Percentiles rank a stretch among this genome's conserved stretches.
phyloP scores from a whole-genome alignment of 805 yeast genomes.

The Lipomyces chichibuensis region DNA sequence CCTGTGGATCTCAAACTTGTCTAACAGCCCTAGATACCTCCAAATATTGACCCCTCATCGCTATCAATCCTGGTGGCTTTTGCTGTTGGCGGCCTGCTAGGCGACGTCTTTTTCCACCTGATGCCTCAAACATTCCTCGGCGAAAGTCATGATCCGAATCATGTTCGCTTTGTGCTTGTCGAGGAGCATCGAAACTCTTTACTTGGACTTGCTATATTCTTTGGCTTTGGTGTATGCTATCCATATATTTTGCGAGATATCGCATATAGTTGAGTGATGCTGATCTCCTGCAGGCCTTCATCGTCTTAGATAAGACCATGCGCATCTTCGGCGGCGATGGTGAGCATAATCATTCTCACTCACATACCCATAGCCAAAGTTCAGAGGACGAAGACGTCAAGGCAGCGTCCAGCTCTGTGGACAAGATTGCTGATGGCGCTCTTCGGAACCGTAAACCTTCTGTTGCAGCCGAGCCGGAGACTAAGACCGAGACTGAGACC shows the following conservation, averaged over 20 bases:
- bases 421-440: conserved; percentile 6
- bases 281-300: conserved; percentile 45
- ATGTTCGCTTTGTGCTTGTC: conserved; percentile 51
- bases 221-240: conserved; percentile 55
- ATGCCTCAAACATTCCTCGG: conserved; percentile 70
- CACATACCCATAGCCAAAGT: conserved; percentile 47
- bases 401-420: conserved; percentile 17
- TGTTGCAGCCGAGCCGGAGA: neutral
- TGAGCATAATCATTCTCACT: conserved; percentile 52
- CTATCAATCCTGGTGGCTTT: conserved; percentile 64
- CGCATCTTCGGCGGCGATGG: conserved; percentile 49
- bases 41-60: conserved; percentile 55
- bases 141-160: conserved; percentile 49
- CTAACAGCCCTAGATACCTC: conserved; percentile 49
- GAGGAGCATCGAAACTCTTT: conserved; percentile 55
- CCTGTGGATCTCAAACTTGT: neutral
- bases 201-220: conserved; percentile 58
- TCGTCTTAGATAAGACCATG: conserved; percentile 63
- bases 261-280: neutral
- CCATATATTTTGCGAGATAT: neutral
- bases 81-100: conserved; percentile 75
- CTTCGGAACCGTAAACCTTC: conserved; percentile 16
- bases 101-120: conserved; percentile 73
- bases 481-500: neutral
- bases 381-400: conserved; percentile 15